Percentiles rank a stretch among this genome's conserved stretches.
These are phyloP conservation scores for Turnera subulata DNA, from an alignment of 345 rosid species.

Conservation along the genomic window DNA sequence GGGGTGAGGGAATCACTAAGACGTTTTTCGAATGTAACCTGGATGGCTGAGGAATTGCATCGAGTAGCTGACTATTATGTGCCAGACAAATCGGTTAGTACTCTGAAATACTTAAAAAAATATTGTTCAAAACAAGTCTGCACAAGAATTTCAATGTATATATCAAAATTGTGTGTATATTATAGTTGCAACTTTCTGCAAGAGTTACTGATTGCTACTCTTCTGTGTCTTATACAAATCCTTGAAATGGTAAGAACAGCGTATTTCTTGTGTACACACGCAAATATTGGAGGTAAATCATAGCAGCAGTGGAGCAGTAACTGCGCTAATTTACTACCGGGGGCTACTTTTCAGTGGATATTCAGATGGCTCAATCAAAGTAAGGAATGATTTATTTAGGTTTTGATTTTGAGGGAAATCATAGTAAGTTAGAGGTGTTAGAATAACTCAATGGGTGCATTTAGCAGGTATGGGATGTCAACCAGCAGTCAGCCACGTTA, in stretches of 20 bases:
- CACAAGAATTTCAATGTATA: too few relatives aligned
- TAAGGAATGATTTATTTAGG: constrained; percentile 7
- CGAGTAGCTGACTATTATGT: constrained; percentile 73
- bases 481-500: constrained; percentile 50
- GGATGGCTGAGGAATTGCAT: constrained; percentile 97
- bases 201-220: background rate
- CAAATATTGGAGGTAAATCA: constrained; percentile 71
- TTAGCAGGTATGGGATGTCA: constrained; percentile 69
- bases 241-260: constrained; percentile 43
- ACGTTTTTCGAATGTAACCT: constrained; percentile 74
- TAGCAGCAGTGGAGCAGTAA: constrained; percentile 64
- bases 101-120: constrained; percentile 4
- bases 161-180: too few relatives aligned
- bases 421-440: background rate
- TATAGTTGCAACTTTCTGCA: too few relatives aligned
- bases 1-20: constrained; percentile 82
- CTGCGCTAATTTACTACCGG: constrained; percentile 78
- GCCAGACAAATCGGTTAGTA: constrained; percentile 69
- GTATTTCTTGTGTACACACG: constrained; percentile 89
- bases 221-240: background rate
- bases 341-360: constrained; percentile 84
- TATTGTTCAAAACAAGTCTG: too few relatives aligned
- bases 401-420: background rate
- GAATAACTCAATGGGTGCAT: background rate
- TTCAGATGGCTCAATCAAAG: constrained; percentile 84